A percentile compares a stretch with the other conserved stretches of the same genome.
phyloP scores from a whole-genome alignment of 108 stramenopile species.

The Parmales sp. region DNA sequence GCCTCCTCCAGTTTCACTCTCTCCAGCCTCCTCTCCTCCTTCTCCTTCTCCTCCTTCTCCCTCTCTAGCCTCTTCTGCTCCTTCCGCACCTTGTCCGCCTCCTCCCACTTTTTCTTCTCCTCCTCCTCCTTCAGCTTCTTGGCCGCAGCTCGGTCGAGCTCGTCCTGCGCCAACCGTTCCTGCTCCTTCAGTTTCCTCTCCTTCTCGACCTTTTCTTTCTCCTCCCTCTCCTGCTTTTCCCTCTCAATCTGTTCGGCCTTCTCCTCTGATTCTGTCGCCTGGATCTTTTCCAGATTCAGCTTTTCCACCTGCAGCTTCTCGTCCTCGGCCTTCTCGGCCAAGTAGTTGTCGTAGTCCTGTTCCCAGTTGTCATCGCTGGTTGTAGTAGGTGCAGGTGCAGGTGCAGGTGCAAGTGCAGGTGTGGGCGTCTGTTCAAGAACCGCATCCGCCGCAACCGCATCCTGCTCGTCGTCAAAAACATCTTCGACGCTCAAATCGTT shows the following conservation, averaged over 20 bases:
- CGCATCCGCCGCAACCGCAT: too few species aligned
- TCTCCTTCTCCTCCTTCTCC: neutral
- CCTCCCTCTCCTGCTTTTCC: neutral
- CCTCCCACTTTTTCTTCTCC: neutral
- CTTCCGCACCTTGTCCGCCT: neutral
- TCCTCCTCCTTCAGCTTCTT: neutral
- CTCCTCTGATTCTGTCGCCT: neutral
- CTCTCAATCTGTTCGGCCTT: neutral
- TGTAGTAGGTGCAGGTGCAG: neutral
- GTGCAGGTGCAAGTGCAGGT: neutral
- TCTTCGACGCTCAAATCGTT: too few species aligned
- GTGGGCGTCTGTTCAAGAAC: neutral
- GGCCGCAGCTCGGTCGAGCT: too few species aligned
- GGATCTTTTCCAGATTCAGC: neutral
- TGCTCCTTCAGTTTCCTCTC: neutral
- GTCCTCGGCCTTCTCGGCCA: neutral
- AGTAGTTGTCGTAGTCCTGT: neutral
- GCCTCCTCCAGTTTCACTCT: neutral
- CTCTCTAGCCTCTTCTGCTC: neutral
- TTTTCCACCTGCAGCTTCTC: neutral
- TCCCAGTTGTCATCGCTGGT: neutral
- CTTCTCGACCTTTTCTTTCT: neutral
- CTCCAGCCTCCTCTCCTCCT: neutral
- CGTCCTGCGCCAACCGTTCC: neutral
- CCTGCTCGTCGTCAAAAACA: too few species aligned